phyloP scores from a whole-genome alignment of 306 rosid genomes.

The Hylodesmum podocarpum region DNA sequence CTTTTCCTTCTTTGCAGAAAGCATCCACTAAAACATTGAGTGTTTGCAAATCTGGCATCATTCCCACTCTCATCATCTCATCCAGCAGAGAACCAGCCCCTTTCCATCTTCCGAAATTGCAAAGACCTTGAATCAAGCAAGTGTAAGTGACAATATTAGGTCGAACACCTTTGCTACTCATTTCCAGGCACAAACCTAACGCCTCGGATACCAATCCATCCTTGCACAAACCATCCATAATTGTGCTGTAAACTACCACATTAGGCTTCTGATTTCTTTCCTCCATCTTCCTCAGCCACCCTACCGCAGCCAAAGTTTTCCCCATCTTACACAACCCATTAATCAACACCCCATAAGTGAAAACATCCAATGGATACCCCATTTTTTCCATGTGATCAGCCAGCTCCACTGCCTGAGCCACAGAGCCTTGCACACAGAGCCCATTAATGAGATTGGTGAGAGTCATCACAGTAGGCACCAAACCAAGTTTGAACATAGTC shows the following conservation, averaged over 20 bases:
- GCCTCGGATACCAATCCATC: slow-evolving; percentile 41
- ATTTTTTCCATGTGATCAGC: slow-evolving; percentile 15
- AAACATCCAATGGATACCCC: slow-evolving; percentile 21
- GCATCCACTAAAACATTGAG: slow-evolving; percentile 37
- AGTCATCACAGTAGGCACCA: slow-evolving; percentile 36
- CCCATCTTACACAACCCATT: slow-evolving; percentile 51
- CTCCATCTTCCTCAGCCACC: slow-evolving; percentile 33
- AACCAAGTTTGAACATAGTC: slow-evolving; percentile 40
- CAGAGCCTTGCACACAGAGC: slow-evolving; percentile 25
- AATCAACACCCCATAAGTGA: slow-evolving; percentile 29
- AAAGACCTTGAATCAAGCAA: slow-evolving; percentile 43
- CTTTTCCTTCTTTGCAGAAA: slow-evolving; percentile 36
- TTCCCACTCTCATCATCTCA: slow-evolving; percentile 24
- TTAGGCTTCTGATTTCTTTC: slow-evolving; percentile 11
- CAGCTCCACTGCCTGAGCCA: slow-evolving; percentile 30
- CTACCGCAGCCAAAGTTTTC: slow-evolving; percentile 19
- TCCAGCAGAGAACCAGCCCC: slow-evolving; percentile 31
- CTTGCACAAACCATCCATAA: slow-evolving; percentile 48
- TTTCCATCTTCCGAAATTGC: slow-evolving; percentile 37
- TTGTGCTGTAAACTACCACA: slow-evolving; percentile 26
- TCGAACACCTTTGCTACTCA: slow-evolving; percentile 24
- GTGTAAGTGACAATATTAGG: slow-evolving; percentile 40
- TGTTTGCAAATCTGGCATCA: slow-evolving; percentile 29
- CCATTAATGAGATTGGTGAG: slow-evolving; percentile 38
- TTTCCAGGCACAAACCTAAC: slow-evolving; percentile 29